Evolutionary conservation across 352 stramenopile genomes (phyloP).

Genomic region (Peronospora tabacina): DNA sequence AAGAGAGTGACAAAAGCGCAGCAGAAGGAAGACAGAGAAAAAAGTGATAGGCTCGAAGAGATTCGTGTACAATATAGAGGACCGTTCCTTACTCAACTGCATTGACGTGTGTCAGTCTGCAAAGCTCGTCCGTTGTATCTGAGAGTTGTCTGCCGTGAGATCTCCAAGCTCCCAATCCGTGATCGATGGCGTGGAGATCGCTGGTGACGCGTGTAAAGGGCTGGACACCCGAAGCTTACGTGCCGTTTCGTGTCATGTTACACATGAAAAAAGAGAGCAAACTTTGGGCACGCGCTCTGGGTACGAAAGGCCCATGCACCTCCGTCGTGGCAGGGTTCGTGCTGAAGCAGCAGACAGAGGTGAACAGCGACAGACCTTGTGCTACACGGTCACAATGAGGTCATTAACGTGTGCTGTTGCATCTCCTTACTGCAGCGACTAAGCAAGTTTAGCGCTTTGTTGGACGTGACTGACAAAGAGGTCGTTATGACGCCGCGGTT

Average conservation of each 20-base stretch:
- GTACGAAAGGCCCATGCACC: conserved; percentile 7
- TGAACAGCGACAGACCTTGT: conserved; percentile 3
- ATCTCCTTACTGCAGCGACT: conserved; percentile 18
- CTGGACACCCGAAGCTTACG: conserved; percentile 40
- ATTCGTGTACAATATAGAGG: too few relatives aligned
- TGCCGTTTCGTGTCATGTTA: conserved; percentile 48
- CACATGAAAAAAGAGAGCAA: conserved; percentile 23
- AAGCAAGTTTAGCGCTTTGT: conserved; percentile 25
- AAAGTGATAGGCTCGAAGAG: too few relatives aligned
- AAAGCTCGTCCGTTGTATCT: conserved; percentile 14
- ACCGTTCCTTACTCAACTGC: too few relatives aligned
- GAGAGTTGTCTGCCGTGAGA: conserved; percentile 8
- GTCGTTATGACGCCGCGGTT: conserved; percentile 30
- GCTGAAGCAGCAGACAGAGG: conserved; percentile 29
- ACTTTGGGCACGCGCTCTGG: conserved; percentile 12
- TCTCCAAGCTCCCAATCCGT: not conserved
- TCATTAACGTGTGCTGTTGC: not conserved
- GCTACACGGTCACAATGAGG: not conserved
- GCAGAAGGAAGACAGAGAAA: not conserved
- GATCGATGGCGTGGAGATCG: conserved; percentile 21
- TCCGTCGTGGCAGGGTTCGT: conserved; percentile 35
- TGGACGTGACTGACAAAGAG: conserved; percentile 28
- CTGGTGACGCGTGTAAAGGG: conserved; percentile 35
- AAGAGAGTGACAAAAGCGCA: conserved; percentile 2
- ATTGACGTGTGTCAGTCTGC: not conserved